Evolutionary conservation across 129 eudicot genomes (phyloP).

Genomic region (Logfia minima): DNA sequence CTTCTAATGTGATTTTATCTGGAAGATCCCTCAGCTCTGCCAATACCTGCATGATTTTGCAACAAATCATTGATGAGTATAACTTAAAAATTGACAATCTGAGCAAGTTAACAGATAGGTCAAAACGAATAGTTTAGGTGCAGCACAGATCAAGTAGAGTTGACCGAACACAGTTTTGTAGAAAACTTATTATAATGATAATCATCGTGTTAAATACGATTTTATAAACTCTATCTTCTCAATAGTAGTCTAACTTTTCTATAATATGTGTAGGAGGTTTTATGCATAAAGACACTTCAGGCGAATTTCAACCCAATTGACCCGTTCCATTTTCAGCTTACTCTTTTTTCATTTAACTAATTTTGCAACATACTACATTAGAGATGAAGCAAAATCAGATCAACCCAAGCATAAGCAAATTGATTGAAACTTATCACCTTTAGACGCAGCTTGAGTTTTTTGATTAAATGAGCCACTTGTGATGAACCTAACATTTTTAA

Average conservation of each 20-base stretch:
- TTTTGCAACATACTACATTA: background rate
- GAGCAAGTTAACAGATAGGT: background rate
- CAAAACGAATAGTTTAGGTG: background rate
- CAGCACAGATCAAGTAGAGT: background rate
- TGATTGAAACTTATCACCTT: background rate
- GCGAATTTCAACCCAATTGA: background rate
- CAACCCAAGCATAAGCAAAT: background rate
- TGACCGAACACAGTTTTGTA: background rate
- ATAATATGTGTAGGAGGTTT: background rate
- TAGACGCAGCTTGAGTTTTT: background rate
- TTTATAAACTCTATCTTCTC: background rate
- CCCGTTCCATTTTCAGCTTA: background rate
- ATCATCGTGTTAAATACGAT: background rate
- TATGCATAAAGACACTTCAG: background rate
- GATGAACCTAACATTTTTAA: background rate
- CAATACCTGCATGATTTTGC: constrained; percentile 50
- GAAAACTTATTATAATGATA: background rate
- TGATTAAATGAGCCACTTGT: background rate
- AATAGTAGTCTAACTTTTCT: background rate
- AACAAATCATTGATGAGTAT: background rate
- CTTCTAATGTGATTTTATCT: constrained; percentile 49
- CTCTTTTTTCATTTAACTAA: background rate
- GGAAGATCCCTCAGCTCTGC: constrained; percentile 78
- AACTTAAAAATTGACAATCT: background rate
- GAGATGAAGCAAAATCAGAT: background rate